phyloP scores from a whole-genome alignment of 2,329 filamentous ascomycete species.

The Dothiorella sarmentorum region DNA sequence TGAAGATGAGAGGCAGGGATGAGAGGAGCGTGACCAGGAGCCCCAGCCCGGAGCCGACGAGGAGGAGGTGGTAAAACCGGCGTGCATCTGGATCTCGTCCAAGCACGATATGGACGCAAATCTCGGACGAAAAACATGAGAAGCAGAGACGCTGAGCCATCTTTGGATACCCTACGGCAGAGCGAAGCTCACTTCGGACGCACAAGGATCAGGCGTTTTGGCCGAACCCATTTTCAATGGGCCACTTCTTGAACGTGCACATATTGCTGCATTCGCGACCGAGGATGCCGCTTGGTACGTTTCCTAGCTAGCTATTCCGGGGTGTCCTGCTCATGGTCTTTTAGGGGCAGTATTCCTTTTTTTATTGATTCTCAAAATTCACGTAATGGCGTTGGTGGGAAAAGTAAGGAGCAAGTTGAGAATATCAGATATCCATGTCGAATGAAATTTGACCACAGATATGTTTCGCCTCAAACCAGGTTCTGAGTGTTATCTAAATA shows the following conservation, averaged over 20 bases:
- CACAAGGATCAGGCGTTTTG: background rate
- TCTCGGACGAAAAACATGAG: background rate
- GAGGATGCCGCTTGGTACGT: conserved; percentile 11
- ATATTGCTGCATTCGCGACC: background rate
- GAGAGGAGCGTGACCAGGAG: conserved; percentile 77
- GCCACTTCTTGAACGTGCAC: background rate
- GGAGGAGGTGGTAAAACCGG: conserved; percentile 54
- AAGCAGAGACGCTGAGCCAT: background rate
- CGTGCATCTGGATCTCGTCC: background rate
- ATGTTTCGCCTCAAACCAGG: background rate
- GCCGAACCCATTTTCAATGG: background rate
- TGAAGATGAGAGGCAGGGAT: conserved; percentile 79
- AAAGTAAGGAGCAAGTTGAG: conserved; percentile 10
- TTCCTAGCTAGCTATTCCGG: background rate
- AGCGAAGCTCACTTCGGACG: background rate
- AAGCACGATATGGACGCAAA: background rate
- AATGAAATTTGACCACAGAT: background rate
- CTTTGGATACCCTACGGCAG: background rate
- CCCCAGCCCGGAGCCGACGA: conserved; percentile 79
- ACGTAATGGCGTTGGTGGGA: conserved; percentile 10
- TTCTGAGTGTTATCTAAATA: too few relatives aligned
- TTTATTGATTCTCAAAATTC: background rate
- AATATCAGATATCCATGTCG: conserved; percentile 9
- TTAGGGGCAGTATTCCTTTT: background rate
- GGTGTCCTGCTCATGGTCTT: background rate